Evolutionary conservation across 495 filamentous ascomycete genomes (phyloP).

Genomic region (Parathielavia appendiculata): DNA sequence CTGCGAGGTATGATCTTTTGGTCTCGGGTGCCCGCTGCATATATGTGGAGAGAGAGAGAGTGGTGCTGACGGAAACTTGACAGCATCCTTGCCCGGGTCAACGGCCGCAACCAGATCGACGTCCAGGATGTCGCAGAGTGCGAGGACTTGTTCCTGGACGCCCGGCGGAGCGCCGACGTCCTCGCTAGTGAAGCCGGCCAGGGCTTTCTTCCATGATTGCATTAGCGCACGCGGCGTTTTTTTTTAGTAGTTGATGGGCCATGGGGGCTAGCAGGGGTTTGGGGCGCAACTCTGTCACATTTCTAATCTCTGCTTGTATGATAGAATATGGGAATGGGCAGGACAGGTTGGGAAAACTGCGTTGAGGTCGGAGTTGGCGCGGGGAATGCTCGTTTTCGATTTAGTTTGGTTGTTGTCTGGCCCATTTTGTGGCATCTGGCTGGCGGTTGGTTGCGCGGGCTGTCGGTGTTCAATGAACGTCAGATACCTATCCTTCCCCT

Average conservation of each 20-base stretch:
- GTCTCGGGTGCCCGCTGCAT: conserved; percentile 5
- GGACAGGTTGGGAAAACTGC: conserved; percentile 31
- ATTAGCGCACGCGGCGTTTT: neutral
- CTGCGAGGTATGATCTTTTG: conserved; percentile 52
- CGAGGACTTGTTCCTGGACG: conserved; percentile 85
- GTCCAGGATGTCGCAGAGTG: conserved; percentile 81
- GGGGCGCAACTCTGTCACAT: conserved; percentile 34
- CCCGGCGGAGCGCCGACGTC: conserved; percentile 71
- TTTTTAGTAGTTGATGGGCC: neutral
- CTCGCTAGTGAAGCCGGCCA: conserved; percentile 59
- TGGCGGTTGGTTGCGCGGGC: conserved; percentile 13
- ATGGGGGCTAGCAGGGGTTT: conserved; percentile 14
- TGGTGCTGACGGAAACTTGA: conserved; percentile 15
- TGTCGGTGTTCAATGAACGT: conserved; percentile 8
- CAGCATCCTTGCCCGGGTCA: conserved; percentile 55
- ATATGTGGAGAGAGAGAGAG: conserved; percentile 5
- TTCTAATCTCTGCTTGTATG: conserved; percentile 33
- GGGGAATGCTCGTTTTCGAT: conserved; percentile 13
- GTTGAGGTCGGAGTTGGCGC: conserved; percentile 29
- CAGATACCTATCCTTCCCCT: neutral
- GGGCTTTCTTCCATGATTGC: conserved; percentile 53
- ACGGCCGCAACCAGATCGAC: conserved; percentile 70
- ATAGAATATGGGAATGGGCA: conserved; percentile 27
- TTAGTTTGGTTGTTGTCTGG: conserved; percentile 8
- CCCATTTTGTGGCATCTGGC: conserved; percentile 13